Evolutionary conservation across 352 stramenopile genomes (phyloP).

Genomic region (Peronospora belbahrii): DNA sequence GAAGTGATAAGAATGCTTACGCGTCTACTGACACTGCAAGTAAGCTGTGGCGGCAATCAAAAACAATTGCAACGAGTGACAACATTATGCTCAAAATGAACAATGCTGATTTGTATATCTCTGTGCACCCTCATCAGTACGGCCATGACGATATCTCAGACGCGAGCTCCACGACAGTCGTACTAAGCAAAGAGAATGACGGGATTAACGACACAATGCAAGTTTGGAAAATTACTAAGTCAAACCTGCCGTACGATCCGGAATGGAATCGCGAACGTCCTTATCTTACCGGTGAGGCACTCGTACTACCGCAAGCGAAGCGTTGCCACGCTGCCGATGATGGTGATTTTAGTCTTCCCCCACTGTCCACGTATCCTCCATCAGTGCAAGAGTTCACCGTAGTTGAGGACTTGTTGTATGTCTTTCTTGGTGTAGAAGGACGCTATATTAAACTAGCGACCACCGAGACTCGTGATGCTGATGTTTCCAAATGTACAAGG

Average conservation of each 20-base stretch:
- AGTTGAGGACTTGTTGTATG: conserved; percentile 78
- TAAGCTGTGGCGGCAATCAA: conserved; percentile 53
- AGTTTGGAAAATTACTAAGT: conserved; percentile 81
- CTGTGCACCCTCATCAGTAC: conserved; percentile 23
- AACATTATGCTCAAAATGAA: conserved; percentile 68
- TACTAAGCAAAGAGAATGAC: conserved; percentile 46
- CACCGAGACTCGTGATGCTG: conserved; percentile 30
- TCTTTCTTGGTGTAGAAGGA: conserved; percentile 72
- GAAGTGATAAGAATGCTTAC: conserved; percentile 32
- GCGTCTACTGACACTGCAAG: conserved; percentile 32
- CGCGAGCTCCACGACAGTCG: conserved; percentile 14
- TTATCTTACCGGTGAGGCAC: conserved; percentile 67
- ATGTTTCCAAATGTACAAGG: conserved; percentile 19
- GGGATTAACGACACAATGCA: conserved; percentile 45
- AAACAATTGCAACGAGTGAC: conserved; percentile 57
- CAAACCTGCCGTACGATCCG: conserved; percentile 79
- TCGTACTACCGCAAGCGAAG: conserved; percentile 46
- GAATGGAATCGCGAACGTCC: conserved; percentile 75
- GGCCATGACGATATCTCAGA: conserved; percentile 6
- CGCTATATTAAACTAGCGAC: conserved; percentile 73
- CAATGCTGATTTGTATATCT: conserved; percentile 49
- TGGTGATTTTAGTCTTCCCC: conserved; percentile 39
- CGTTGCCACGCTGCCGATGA: conserved; percentile 35
- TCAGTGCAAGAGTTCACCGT: conserved; percentile 77
- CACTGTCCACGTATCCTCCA: conserved; percentile 63